These are phyloP conservation scores for Chlorociboria aeruginascens DNA, from an alignment of 495 filamentous ascomycete genomes.

Conservation along the genomic window DNA sequence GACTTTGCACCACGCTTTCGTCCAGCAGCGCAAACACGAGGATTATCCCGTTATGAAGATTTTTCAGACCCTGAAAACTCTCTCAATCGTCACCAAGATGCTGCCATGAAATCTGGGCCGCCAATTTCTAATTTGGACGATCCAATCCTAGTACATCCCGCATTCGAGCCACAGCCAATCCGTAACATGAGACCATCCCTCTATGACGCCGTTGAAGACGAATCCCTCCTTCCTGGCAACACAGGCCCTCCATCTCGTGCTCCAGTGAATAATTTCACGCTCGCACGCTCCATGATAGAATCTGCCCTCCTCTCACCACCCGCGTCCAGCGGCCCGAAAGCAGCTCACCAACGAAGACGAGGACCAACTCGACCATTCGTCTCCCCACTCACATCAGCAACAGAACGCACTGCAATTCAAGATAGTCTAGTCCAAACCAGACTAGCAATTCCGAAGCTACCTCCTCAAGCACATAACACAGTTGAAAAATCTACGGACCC, in stretches of 20 bases:
- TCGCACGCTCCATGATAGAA: constrained; percentile 14
- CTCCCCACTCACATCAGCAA: constrained; percentile 13
- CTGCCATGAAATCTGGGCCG: neutral
- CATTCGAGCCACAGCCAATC: neutral
- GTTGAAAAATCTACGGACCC: neutral
- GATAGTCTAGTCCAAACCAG: constrained; percentile 9
- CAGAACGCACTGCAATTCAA: neutral
- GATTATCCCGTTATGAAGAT: too few species aligned
- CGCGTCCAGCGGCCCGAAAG: neutral
- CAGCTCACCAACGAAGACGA: neutral
- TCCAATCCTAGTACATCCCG: too few species aligned
- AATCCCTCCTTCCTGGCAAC: too few species aligned
- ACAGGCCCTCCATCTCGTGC: too few species aligned
- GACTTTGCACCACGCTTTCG: neutral
- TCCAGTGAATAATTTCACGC: constrained; percentile 8
- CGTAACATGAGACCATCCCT: neutral
- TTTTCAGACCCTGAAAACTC: too few species aligned
- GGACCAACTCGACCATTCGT: constrained; percentile 19
- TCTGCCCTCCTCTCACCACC: constrained; percentile 1
- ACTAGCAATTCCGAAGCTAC: neutral
- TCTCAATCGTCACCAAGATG: too few species aligned
- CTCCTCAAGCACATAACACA: neutral
- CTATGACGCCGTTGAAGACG: too few species aligned
- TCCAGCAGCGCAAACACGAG: too few species aligned
- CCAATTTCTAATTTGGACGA: too few species aligned